These are phyloP conservation scores for Raffaelea ambrosiae DNA, from an alignment of 2,329 filamentous ascomycete species.

Conservation along the genomic window DNA sequence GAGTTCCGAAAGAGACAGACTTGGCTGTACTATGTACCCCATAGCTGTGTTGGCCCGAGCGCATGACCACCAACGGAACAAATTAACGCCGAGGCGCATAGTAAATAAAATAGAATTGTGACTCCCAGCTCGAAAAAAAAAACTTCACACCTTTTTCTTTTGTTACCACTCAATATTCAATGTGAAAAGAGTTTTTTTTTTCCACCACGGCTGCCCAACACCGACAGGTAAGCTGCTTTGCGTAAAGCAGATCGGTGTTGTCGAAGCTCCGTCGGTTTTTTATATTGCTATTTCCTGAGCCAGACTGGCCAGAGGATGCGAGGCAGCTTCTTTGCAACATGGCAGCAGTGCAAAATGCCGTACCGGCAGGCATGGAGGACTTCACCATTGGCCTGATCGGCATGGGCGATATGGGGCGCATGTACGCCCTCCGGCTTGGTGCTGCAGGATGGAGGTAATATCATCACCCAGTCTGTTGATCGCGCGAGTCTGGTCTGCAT, in stretches of 20 bases:
- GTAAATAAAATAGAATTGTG: neutral
- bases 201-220: too few species aligned
- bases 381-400: conserved; percentile 90
- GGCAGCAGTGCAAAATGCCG: conserved; percentile 4
- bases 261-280: too few species aligned
- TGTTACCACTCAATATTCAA: neutral
- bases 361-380: conserved; percentile 42
- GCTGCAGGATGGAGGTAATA: conserved; percentile 93
- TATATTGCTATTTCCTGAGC: too few species aligned
- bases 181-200: neutral
- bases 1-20: too few species aligned
- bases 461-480: conserved; percentile 1
- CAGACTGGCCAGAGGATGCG: neutral
- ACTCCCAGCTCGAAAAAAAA: neutral
- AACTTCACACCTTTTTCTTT: neutral
- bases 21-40: too few species aligned
- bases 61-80: neutral
- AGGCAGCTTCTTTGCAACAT: neutral
- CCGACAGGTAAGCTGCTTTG: too few species aligned
- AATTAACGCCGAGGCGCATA: neutral
- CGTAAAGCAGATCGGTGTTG: too few species aligned
- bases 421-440: conserved; percentile 87
- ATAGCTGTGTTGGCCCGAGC: too few species aligned
- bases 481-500: neutral
- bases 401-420: conserved; percentile 99